Conservation (phyloP, 2,329 filamentous ascomycete species). For the Eutypa lata region DNA sequence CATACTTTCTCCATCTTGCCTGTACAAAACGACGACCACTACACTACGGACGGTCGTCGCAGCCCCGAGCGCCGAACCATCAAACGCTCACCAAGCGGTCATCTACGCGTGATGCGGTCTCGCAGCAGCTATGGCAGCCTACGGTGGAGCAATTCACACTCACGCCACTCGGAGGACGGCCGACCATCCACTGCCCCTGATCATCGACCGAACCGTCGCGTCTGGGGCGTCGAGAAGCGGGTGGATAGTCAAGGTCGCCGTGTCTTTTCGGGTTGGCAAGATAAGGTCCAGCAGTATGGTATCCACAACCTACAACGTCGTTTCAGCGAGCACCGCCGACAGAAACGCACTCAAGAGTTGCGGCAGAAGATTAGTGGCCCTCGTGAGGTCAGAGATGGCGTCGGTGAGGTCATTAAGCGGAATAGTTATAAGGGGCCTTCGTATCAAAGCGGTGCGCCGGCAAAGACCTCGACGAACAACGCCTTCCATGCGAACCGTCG, state of each 20-base stretch:
- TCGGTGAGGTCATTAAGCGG: slow-evolving; percentile 53
- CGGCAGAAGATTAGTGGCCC: slow-evolving; percentile 60
- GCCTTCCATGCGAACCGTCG: neutral
- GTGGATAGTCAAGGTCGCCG: slow-evolving; percentile 28
- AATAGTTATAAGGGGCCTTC: slow-evolving; percentile 36
- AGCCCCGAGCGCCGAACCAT: slow-evolving; percentile 55
- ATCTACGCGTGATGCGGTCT: slow-evolving; percentile 55
- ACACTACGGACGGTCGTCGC: slow-evolving; percentile 28
- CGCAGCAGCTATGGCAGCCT: slow-evolving; percentile 38
- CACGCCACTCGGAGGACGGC: slow-evolving; percentile 15
- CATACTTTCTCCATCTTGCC: slow-evolving; percentile 61
- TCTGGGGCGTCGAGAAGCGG: slow-evolving; percentile 28
- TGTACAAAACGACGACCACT: slow-evolving; percentile 38
- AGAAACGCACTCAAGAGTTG: slow-evolving; percentile 57
- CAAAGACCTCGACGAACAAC: neutral
- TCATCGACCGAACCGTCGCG: slow-evolving; percentile 17
- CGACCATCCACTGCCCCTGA: slow-evolving; percentile 37
- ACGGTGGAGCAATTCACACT: slow-evolving; percentile 18
- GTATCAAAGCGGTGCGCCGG: slow-evolving; percentile 17
- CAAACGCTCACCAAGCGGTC: slow-evolving; percentile 56
- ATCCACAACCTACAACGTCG: slow-evolving; percentile 52
- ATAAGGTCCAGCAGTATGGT: slow-evolving; percentile 46
- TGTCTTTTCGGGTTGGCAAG: slow-evolving; percentile 36
- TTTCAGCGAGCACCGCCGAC: slow-evolving; percentile 55
- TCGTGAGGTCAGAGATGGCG: slow-evolving; percentile 54